These are phyloP conservation scores for Candida manassasensis DNA, from an alignment of 805 yeast genomes.

Conservation along the genomic window DNA sequence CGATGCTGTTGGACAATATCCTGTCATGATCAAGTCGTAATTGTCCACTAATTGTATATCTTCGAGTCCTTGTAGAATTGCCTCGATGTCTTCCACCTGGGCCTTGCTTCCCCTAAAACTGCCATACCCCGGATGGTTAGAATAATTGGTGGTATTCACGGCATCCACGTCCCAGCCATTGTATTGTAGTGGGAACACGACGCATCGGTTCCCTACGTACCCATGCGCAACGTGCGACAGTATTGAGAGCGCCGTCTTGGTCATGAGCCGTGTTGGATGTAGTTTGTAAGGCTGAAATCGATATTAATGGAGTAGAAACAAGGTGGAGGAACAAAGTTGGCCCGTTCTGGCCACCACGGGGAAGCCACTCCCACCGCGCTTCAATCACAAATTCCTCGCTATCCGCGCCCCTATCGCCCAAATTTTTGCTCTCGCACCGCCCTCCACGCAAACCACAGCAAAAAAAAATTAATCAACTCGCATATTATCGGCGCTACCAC, in stretches of 20 bases:
- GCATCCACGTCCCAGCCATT: slow-evolving; percentile 70
- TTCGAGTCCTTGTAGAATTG: slow-evolving; percentile 28
- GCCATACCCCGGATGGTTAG: slow-evolving; percentile 73
- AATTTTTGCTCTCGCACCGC: no score
- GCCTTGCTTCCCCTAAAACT: slow-evolving; percentile 45
- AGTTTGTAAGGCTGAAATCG: neutral
- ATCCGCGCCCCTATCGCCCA: no score
- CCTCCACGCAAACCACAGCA: no score
- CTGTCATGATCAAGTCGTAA: slow-evolving; percentile 71
- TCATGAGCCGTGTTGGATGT: slow-evolving; percentile 2
- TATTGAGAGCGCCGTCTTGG: slow-evolving; percentile 39
- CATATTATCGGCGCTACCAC: no score
- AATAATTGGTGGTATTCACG: slow-evolving; percentile 58
- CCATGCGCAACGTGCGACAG: slow-evolving; percentile 75
- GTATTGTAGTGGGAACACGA: slow-evolving; percentile 59
- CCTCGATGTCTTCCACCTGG: slow-evolving; percentile 23
- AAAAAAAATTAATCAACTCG: no score
- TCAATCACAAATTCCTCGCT: no score
- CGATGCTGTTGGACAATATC: slow-evolving; percentile 64
- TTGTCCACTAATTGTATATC: slow-evolving; percentile 27
- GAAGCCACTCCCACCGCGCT: no score
- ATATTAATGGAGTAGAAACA: neutral
- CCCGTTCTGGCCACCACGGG: neutral
- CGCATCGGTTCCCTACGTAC: slow-evolving; percentile 66
- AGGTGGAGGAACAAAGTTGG: neutral